Evolutionary conservation across 768 basidiomycete species (phyloP), one percentile per base, ranked within the genome.

Genomic region (Mycena pura): DNA sequence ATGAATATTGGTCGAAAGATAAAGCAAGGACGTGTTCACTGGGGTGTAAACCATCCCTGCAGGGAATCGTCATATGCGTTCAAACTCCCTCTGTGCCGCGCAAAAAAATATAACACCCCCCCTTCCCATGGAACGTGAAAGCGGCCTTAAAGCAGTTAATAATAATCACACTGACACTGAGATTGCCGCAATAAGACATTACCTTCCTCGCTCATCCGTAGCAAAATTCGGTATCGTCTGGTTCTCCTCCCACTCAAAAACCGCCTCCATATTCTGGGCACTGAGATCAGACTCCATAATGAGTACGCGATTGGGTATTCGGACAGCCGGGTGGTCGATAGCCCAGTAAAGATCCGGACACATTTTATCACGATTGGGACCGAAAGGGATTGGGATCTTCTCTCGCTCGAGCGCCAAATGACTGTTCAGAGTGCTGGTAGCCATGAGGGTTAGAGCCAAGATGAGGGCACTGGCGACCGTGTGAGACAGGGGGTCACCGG

Each of bases 1-100:
- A 10, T 27, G 24, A 39, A 28, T 27, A 11, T 17, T 5, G 5
- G 17, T 36, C 2, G 8, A 14, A 2, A 49, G 24, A 5, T 7
- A 25, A 27, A 17, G 17, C 17, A 7, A 50, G 10, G 28, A 17
- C 27, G 31, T 19, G 27, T 28, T 45, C 17, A 56, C 55, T 27
- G 34, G 0, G 45, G 34, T 3, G 45, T 56, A 0, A 47, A 22
- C 44, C 55, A 56, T 5, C 21, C 41, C 5, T 55, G 41, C 6
- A 41, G 45, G 15, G 13, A 34, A 17, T 56, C 55, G n/a, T 56
- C 55, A 44, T 34, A 46, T 7, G 55, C 55, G n/a, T 46, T 56
- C 5, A 14, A 0, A 6, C 34, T 39, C 1, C 45, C 55, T 13
- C 29, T 32, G 5, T 22, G 44, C 0, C 55, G 36, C 0, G 55